Conservation (phyloP, 2,329 filamentous ascomycete genomes). For the Bipolaris oryzae region DNA sequence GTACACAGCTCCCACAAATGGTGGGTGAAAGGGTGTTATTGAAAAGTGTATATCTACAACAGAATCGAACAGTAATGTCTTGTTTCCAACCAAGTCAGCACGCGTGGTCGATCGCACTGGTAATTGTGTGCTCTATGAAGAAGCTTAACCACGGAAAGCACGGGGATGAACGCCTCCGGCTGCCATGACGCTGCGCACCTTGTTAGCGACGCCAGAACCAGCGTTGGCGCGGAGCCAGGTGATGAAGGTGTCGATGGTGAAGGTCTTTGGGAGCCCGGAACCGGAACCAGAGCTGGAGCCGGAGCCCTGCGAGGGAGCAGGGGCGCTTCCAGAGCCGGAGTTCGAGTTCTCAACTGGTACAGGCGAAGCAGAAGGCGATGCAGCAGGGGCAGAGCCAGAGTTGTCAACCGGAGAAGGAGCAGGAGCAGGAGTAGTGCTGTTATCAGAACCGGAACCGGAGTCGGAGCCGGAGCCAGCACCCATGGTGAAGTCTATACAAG, state of each 20-base stretch:
- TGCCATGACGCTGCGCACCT: constrained; percentile 33
- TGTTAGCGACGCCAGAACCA: constrained; percentile 27
- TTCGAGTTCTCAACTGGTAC: neutral
- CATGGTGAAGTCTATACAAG: constrained; percentile 65
- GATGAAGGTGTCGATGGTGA: constrained; percentile 44
- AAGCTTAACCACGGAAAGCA: constrained; percentile 32
- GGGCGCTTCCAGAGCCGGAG: constrained; percentile 16
- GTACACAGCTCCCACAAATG: neutral
- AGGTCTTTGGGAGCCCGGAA: constrained; percentile 34
- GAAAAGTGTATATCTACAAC: constrained; percentile 38
- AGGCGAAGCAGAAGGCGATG: constrained; percentile 13
- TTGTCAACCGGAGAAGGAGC: constrained; percentile 9
- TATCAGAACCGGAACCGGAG: neutral
- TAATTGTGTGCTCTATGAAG: neutral
- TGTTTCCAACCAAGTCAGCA: constrained; percentile 5
- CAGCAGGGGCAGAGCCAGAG: constrained; percentile 17
- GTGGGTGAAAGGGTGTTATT: constrained; percentile 24
- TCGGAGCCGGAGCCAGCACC: constrained; percentile 35
- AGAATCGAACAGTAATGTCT: constrained; percentile 29
- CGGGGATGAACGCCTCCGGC: constrained; percentile 36
- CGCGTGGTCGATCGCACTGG: neutral
- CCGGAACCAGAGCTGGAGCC: constrained; percentile 18
- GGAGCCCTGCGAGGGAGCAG: constrained; percentile 12
- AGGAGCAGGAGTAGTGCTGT: constrained; percentile 15
- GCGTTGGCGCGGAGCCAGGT: constrained; percentile 40